These are phyloP conservation scores for Usnea hakonensis DNA, from an alignment of 495 filamentous ascomycete genomes.

Conservation along the genomic window DNA sequence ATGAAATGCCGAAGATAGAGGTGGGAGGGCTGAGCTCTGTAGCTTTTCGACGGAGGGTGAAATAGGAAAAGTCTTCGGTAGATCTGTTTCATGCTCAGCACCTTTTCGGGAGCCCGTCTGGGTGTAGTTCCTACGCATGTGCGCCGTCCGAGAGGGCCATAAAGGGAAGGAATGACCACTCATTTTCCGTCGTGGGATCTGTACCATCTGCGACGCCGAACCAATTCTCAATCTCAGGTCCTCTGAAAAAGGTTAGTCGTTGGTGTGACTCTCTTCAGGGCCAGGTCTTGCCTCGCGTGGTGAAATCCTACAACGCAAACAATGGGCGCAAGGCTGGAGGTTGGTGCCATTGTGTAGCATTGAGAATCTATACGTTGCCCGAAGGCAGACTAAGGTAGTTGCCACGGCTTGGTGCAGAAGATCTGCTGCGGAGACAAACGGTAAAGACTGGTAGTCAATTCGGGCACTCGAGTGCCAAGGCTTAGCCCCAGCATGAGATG, in stretches of 20 bases:
- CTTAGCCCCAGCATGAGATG: background rate
- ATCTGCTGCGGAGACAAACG: background rate
- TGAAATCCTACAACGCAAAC: slow-evolving; percentile 95
- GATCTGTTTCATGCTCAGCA: slow-evolving; percentile 43
- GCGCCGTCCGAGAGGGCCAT: slow-evolving; percentile 97
- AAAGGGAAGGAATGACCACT: slow-evolving; percentile 89
- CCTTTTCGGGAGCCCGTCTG: background rate
- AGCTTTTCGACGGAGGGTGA: slow-evolving; percentile 73
- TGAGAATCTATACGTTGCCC: background rate
- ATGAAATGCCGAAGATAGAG: slow-evolving; percentile 93
- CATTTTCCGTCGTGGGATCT: slow-evolving; percentile 78
- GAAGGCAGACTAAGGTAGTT: background rate
- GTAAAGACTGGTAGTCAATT: background rate
- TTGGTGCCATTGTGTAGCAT: slow-evolving; percentile 15
- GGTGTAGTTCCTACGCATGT: slow-evolving; percentile 60
- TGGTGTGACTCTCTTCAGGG: background rate
- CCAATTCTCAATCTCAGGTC: slow-evolving; percentile 90
- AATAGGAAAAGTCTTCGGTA: slow-evolving; percentile 96
- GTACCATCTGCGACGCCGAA: slow-evolving; percentile 69
- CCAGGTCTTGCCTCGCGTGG: slow-evolving; percentile 63
- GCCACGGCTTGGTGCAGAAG: background rate
- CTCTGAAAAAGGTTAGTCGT: slow-evolving; percentile 42
- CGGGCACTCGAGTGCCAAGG: background rate
- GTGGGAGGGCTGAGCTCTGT: slow-evolving; percentile 53
- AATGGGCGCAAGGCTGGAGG: slow-evolving; percentile 37